A percentile compares a stretch with the other conserved stretches of the same genome.
Evolutionary conservation across 73 alveolate species (phyloP).

Genomic region (Paramecium caudatum): DNA sequence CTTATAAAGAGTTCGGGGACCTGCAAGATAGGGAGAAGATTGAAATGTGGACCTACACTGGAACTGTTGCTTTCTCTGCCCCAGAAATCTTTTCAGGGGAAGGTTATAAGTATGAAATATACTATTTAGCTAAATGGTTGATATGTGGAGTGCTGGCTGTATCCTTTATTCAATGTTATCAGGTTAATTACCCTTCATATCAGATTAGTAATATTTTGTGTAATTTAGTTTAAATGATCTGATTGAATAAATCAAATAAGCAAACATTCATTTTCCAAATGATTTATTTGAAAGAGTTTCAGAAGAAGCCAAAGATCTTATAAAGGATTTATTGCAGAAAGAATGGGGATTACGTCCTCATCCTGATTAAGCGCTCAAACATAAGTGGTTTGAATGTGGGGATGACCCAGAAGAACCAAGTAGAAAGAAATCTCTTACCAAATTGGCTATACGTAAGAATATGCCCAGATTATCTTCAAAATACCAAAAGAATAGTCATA

Average conservation of each 20-base stretch:
- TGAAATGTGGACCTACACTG: constrained; percentile 75
- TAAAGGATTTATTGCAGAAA: background rate
- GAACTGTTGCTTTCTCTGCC: constrained; percentile 75
- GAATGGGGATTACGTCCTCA: constrained; percentile 12
- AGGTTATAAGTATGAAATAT: constrained; percentile 15
- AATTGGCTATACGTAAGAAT: constrained; percentile 13
- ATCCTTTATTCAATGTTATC: constrained; percentile 66
- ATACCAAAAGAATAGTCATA: constrained; percentile 1
- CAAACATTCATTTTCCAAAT: background rate
- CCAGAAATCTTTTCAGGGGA: constrained; percentile 72
- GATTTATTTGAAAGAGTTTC: constrained; percentile 47
- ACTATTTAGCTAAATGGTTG: constrained; percentile 45
- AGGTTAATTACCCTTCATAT: constrained; percentile 61
- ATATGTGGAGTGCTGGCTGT: constrained; percentile 77
- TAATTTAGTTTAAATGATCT: constrained; percentile 56
- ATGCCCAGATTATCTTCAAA: constrained; percentile 27
- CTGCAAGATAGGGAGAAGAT: constrained; percentile 53
- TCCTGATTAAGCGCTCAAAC: constrained; percentile 31
- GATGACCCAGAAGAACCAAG: constrained; percentile 12
- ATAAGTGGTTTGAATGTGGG: background rate
- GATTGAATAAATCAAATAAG: constrained; percentile 58
- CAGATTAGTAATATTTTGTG: constrained; percentile 58
- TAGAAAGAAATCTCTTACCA: background rate
- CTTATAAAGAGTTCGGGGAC: constrained; percentile 64
- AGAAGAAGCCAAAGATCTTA: constrained; percentile 44